These are phyloP conservation scores for Glaciozyma martinii DNA, from an alignment of 768 basidiomycete species.

Conservation along the genomic window DNA sequence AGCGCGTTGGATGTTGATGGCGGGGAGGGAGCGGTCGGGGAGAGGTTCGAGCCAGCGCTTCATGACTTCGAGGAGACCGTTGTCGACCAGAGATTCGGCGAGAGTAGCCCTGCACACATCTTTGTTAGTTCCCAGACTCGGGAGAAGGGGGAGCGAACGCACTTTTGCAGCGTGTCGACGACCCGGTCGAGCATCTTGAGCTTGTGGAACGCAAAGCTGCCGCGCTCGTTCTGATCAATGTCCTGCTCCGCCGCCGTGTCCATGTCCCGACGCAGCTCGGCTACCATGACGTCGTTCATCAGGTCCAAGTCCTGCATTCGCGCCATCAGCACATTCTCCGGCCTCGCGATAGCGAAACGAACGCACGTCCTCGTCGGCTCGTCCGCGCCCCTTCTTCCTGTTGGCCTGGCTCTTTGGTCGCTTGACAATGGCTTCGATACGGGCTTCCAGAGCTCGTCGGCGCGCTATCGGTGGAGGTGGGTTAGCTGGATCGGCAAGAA, in stretches of 20 bases:
- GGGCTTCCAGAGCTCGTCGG: conserved; percentile 67
- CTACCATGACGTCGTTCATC: conserved; percentile 83
- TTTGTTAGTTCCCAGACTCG: background rate
- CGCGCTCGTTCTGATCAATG: conserved; percentile 64
- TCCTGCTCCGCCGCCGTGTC: conserved; percentile 75
- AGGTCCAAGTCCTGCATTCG: conserved; percentile 52
- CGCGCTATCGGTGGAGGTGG: conserved; percentile 47
- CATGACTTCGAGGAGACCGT: conserved; percentile 84
- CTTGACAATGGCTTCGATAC: conserved; percentile 79
- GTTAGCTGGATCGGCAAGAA: background rate
- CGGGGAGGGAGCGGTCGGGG: conserved; percentile 81
- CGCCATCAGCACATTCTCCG: background rate
- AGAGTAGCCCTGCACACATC: conserved; percentile 56
- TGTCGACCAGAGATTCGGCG: conserved; percentile 86
- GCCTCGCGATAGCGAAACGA: background rate
- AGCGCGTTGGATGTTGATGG: conserved; percentile 88
- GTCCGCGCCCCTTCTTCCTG: conserved; percentile 22
- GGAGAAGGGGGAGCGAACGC: background rate
- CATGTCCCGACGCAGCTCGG: conserved; percentile 81
- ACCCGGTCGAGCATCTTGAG: conserved; percentile 77
- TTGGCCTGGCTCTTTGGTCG: conserved; percentile 52
- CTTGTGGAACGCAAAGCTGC: conserved; percentile 74
- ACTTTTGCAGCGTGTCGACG: conserved; percentile 86
- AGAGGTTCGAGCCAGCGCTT: conserved; percentile 88
- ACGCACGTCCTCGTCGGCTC: background rate